phyloP scores from a whole-genome alignment of 441 rosid genomes.

The Kokia cookei region DNA sequence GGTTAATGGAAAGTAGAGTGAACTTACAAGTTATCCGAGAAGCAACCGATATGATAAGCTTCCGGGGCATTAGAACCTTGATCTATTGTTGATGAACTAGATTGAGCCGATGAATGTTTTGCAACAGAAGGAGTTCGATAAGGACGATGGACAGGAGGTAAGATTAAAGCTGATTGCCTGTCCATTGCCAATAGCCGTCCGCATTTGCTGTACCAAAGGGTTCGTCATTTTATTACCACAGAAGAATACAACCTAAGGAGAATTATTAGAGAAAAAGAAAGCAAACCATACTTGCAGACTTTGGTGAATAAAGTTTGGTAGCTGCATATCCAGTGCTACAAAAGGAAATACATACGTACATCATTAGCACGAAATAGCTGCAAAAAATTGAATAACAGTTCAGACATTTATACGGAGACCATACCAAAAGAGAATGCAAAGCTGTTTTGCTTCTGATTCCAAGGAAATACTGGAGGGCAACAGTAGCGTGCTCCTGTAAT shows the following conservation, averaged over 20 bases:
- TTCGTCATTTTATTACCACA: not conserved
- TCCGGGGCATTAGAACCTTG: constrained; percentile 22
- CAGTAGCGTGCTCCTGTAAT: constrained; percentile 77
- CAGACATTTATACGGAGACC: not conserved
- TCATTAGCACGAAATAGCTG: constrained; percentile 10
- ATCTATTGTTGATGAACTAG: constrained; percentile 31
- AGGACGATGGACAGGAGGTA: constrained; percentile 72
- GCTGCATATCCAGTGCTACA: constrained; percentile 81
- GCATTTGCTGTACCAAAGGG: constrained; percentile 52
- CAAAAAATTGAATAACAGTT: constrained; percentile 7
- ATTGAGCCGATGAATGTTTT: constrained; percentile 18
- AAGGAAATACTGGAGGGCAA: constrained; percentile 72
- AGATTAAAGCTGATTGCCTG: constrained; percentile 44
- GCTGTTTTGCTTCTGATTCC: constrained; percentile 53
- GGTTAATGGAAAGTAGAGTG: not conserved
- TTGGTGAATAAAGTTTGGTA: constrained; percentile 64
- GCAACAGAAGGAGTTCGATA: constrained; percentile 32
- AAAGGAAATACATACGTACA: constrained; percentile 5
- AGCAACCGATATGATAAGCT: constrained; percentile 73
- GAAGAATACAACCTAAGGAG: not conserved
- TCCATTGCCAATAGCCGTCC: constrained; percentile 70
- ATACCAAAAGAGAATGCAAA: constrained; percentile 69
- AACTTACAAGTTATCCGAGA: constrained; percentile 37
- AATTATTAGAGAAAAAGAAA: not conserved
- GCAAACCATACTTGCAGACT: constrained; percentile 53